Evolutionary conservation across 169 alveolate species (phyloP).

Genomic region (Cryptosporidium muris): DNA sequence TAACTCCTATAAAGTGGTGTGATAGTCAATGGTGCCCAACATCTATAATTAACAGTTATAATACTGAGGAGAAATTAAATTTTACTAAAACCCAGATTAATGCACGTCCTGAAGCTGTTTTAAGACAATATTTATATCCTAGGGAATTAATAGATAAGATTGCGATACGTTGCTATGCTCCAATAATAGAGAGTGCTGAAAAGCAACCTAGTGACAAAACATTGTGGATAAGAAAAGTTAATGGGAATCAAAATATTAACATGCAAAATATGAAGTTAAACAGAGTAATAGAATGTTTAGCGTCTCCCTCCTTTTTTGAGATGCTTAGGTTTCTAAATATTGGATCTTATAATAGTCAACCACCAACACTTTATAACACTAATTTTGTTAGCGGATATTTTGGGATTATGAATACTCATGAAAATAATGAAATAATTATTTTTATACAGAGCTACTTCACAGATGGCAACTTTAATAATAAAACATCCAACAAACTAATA

Average conservation of each 20-base stretch:
- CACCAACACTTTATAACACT: conserved; percentile 55
- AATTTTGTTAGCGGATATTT: conserved; percentile 14
- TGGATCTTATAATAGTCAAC: conserved; percentile 26
- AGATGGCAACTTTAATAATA: conserved; percentile 25
- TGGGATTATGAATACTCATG: conserved; percentile 12
- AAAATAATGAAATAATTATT: conserved; percentile 16
- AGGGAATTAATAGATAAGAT: conserved; percentile 6
- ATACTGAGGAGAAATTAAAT: conserved; percentile 2
- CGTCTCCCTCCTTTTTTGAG: conserved; percentile 34
- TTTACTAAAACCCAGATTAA: conserved; percentile 46
- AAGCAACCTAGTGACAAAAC: background rate
- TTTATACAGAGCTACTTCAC: conserved; percentile 32
- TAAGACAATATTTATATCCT: conserved; percentile 51
- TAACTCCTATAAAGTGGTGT: conserved; percentile 38
- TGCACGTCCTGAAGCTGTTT: conserved; percentile 23
- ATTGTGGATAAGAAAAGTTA: background rate
- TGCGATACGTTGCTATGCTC: conserved; percentile 4
- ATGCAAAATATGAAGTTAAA: conserved; percentile 6
- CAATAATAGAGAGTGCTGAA: conserved; percentile 11
- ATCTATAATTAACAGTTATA: background rate
- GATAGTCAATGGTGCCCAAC: conserved; percentile 58
- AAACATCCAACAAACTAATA: conserved; percentile 2
- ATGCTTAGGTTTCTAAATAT: conserved; percentile 20
- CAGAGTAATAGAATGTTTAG: conserved; percentile 16
- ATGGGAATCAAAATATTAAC: background rate